Conservation (phyloP, 1,139 yeast species). For the Suhomyces bolitotheri region DNA sequence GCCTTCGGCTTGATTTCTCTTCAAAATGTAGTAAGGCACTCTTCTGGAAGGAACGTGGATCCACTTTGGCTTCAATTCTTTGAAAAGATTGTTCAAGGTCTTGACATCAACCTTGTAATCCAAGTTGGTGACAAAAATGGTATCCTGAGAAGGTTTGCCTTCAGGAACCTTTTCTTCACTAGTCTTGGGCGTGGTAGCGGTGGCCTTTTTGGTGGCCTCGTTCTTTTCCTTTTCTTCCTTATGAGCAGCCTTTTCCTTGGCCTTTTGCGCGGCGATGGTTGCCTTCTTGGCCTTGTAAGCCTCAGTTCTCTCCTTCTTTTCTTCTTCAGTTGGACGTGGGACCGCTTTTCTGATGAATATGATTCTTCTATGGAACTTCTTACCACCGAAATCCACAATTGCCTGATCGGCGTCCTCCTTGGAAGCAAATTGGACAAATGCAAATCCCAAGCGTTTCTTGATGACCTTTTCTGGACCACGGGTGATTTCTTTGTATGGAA, state of each 20-base stretch:
- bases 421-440: slow-evolving; percentile 51
- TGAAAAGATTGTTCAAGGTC: slow-evolving; percentile 46
- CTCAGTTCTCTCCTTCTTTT: slow-evolving; percentile 40
- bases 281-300: slow-evolving; percentile 37
- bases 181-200: slow-evolving; percentile 12
- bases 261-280: slow-evolving; percentile 24
- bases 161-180: slow-evolving; percentile 38
- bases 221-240: slow-evolving; percentile 13
- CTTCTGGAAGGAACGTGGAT: slow-evolving; percentile 56
- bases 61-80: slow-evolving; percentile 53
- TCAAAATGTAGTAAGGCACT: slow-evolving; percentile 41
- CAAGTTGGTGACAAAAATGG: slow-evolving; percentile 60
- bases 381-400: slow-evolving; percentile 44
- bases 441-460: slow-evolving; percentile 52
- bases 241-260: slow-evolving; percentile 18
- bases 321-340: slow-evolving; percentile 54
- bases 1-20: slow-evolving; percentile 33
- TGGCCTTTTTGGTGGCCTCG: slow-evolving; percentile 15
- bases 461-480: slow-evolving; percentile 33
- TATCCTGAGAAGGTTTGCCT: slow-evolving; percentile 55
- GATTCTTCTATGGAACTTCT: slow-evolving; percentile 47
- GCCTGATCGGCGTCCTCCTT: slow-evolving; percentile 50
- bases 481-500: slow-evolving; percentile 40
- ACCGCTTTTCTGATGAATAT: slow-evolving; percentile 52
- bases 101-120: slow-evolving; percentile 49